Evolutionary conservation across 2,329 filamentous ascomycete genomes (phyloP).

Genomic region (Verticillium longisporum): DNA sequence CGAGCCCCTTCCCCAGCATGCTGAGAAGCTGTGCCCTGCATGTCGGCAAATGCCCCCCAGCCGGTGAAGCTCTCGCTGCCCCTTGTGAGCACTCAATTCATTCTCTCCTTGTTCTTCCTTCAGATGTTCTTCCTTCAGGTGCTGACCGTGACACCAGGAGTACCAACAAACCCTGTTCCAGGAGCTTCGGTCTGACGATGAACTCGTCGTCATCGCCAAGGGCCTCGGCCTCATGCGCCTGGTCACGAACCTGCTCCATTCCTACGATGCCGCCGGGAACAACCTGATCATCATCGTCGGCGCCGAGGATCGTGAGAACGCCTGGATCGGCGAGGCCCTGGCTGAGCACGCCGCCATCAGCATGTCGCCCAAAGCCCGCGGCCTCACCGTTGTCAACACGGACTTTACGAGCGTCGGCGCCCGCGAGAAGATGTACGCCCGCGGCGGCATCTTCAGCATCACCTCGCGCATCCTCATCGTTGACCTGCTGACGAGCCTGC

Average conservation of each 20-base stretch:
- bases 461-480: constrained; percentile 94
- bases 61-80: constrained; percentile 79
- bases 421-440: constrained; percentile 84
- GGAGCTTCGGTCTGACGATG: constrained; percentile 83
- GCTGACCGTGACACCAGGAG: constrained; percentile 39
- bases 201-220: constrained; percentile 84
- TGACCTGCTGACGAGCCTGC: constrained; percentile 76
- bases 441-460: constrained; percentile 89
- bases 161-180: constrained; percentile 96
- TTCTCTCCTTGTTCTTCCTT: constrained; percentile 8
- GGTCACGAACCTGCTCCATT: constrained; percentile 92
- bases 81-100: constrained; percentile 39
- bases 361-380: constrained; percentile 72
- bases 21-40: constrained; percentile 25
- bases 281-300: constrained; percentile 86
- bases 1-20: neutral
- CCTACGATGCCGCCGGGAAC: constrained; percentile 92
- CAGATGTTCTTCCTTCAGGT: too few relatives aligned
- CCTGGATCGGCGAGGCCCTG: constrained; percentile 92
- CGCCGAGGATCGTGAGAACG: constrained; percentile 88
- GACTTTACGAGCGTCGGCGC: constrained; percentile 82
- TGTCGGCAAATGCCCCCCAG: constrained; percentile 50
- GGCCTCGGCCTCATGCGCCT: constrained; percentile 88
- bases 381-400: constrained; percentile 87
- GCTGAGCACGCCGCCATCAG: constrained; percentile 94